Conservation (phyloP, 2,329 filamentous ascomycete genomes). For the Xylaria sp. region DNA sequence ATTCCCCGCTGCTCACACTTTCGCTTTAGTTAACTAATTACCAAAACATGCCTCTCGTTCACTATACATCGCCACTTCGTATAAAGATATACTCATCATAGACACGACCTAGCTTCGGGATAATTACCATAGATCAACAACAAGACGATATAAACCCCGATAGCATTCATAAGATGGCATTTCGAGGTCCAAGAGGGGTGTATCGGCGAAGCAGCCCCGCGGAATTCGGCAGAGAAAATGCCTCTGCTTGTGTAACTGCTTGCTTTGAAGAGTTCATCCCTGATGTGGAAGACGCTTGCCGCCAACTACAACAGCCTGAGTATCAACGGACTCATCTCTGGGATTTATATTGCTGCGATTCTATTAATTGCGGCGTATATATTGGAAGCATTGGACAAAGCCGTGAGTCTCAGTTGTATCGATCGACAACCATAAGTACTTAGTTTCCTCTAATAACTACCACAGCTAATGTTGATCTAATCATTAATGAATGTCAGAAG, state of each 20-base stretch:
- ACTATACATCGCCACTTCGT: constrained; percentile 29
- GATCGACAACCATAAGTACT: background rate
- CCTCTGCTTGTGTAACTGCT: constrained; percentile 41
- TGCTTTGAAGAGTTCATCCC: constrained; percentile 42
- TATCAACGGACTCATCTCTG: constrained; percentile 51
- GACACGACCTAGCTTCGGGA: constrained; percentile 18
- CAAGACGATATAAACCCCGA: constrained; percentile 8
- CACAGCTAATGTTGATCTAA: constrained; percentile 61
- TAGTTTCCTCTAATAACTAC: constrained; percentile 22
- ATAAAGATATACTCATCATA: constrained; percentile 41
- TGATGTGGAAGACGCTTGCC: constrained; percentile 41
- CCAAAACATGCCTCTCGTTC: constrained; percentile 44
- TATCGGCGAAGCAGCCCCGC: constrained; percentile 21
- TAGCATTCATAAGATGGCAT: constrained; percentile 4
- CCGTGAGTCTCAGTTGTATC: constrained; percentile 55
- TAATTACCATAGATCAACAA: constrained; percentile 35
- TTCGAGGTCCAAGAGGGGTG: constrained; percentile 13
- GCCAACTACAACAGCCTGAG: constrained; percentile 38
- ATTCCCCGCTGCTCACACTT: constrained; percentile 25
- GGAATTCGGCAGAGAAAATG: constrained; percentile 36
- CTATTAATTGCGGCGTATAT: constrained; percentile 60
- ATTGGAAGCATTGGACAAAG: constrained; percentile 52
- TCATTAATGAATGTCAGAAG: constrained; percentile 64
- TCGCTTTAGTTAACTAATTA: constrained; percentile 14
- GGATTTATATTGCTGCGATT: constrained; percentile 64